Evolutionary conservation across 768 basidiomycete genomes (phyloP), one percentile per base, ranked within the genome.

Genomic region (Galerina sulciceps): DNA sequence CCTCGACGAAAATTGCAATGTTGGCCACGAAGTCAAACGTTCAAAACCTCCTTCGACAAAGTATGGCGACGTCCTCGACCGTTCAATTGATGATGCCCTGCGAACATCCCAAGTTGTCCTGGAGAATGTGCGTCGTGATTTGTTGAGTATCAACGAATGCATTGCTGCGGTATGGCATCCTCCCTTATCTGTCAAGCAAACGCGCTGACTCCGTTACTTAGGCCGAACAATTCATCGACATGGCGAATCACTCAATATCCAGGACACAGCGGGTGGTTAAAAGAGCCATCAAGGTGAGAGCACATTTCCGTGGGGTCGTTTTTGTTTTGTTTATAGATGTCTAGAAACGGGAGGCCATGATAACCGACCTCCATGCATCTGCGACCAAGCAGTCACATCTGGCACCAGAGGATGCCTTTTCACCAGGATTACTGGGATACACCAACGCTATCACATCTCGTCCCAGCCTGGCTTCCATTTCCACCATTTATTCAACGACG

Each of bases 201-300:
- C 37, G 5, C 18, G 26, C 31, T 31, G 55, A 53, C 57, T 48
- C 38, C 38, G 37, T 41, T 18, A 22, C 63, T 54, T 47, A 88
- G 85, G 83, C 84, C 14, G 83, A 87, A 47, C 77, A 86, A 59
- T 81, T 84, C 65, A 78, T 87, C 55, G 71, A 79, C 26, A 72
- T 80, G 23, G 81, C 85, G 17, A 77, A 79, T 59, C 83, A 83
- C 53, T 84, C 81, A n/a, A 79, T 88, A 26, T 75, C 78, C 34
- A 79, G 86, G 52, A 79, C 82, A 4, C 87, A 87, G 57, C 76
- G 83, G 26, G 78, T 88, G 10, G 77, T 85, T 20, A 81, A 78
- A 55, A 76, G 82, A 55, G 84, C 82, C 14, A 67, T 89, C 55
- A 81, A 83, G 74, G 88, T 85, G 61, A 55, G 79, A 65, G 14